phyloP scores from a whole-genome alignment of 345 rosid genomes.

The Lenwebbia sp. region DNA sequence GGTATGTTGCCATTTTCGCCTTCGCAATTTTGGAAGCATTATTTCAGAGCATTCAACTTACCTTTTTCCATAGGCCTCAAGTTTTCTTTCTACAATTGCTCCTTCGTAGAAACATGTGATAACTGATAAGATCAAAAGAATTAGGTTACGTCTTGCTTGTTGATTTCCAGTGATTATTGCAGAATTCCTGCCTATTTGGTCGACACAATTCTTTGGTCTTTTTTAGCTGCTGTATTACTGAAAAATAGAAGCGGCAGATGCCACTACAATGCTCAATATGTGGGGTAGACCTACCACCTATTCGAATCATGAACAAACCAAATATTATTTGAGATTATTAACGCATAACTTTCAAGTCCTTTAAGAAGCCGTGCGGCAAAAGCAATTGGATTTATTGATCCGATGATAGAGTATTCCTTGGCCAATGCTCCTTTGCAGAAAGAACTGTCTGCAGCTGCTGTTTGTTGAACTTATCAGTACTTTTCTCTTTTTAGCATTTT shows the following conservation, averaged over 20 bases:
- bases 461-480: background rate
- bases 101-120: background rate
- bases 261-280: background rate
- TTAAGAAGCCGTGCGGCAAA: conserved; percentile 67
- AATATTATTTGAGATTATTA: background rate
- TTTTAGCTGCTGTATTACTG: background rate
- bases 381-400: conserved; percentile 72
- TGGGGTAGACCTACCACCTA: background rate
- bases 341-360: conserved; percentile 23
- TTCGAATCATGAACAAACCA: background rate
- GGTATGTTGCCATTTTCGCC: conserved; percentile 16
- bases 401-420: conserved; percentile 79
- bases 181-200: background rate
- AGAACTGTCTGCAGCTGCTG: conserved; percentile 70
- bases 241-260: background rate
- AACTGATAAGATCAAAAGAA: background rate
- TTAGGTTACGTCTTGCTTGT: background rate
- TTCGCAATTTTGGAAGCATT: background rate
- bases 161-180: background rate
- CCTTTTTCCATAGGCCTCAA: background rate
- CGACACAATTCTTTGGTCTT: background rate
- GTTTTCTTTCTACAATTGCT: background rate
- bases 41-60: background rate
- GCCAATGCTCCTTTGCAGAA: conserved; percentile 86
- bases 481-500: background rate